phyloP scores from a whole-genome alignment of 495 filamentous ascomycete species.

The Penicillium paradoxum region DNA sequence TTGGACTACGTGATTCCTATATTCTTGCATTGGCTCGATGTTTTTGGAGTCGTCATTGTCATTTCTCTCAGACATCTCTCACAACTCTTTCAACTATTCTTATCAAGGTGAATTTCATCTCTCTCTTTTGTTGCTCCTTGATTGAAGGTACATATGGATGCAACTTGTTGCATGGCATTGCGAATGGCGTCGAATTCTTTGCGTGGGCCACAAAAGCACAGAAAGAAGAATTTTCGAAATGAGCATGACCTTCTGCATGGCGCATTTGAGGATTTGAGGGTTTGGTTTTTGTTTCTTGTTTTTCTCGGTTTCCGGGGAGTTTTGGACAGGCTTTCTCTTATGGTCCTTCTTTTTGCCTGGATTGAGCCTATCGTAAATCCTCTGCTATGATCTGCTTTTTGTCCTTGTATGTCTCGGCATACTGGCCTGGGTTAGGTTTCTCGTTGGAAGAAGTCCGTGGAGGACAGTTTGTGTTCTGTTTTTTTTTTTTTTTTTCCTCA shows the following conservation, averaged over 20 bases:
- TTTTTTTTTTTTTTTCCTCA: constrained; percentile 12
- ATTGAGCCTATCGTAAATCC: constrained; percentile 6
- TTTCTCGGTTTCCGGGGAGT: neutral
- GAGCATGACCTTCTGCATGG: constrained; percentile 26
- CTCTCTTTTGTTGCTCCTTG: constrained; percentile 7
- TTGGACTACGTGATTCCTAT: neutral
- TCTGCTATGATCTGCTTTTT: constrained; percentile 8
- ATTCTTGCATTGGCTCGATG: constrained; percentile 1
- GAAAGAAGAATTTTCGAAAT: constrained; percentile 12
- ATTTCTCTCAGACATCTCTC: neutral
- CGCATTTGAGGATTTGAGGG: constrained; percentile 13
- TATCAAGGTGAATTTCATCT: constrained; percentile 1
- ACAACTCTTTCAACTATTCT: neutral
- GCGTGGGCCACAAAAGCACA: constrained; percentile 16
- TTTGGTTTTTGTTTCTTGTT: constrained; percentile 7
- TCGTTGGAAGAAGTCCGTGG: neutral
- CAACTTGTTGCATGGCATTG: constrained; percentile 27
- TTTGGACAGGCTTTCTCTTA: constrained; percentile 2
- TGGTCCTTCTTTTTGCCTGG: neutral
- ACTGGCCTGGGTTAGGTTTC: neutral
- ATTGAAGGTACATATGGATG: constrained; percentile 28
- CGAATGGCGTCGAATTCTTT: constrained; percentile 24
- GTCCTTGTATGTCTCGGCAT: constrained; percentile 4
- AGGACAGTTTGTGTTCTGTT: constrained; percentile 1
- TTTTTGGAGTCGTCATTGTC: neutral